Evolutionary conservation across 257 asterid species (phyloP).

Genomic region (Voacanga thouarsii): DNA sequence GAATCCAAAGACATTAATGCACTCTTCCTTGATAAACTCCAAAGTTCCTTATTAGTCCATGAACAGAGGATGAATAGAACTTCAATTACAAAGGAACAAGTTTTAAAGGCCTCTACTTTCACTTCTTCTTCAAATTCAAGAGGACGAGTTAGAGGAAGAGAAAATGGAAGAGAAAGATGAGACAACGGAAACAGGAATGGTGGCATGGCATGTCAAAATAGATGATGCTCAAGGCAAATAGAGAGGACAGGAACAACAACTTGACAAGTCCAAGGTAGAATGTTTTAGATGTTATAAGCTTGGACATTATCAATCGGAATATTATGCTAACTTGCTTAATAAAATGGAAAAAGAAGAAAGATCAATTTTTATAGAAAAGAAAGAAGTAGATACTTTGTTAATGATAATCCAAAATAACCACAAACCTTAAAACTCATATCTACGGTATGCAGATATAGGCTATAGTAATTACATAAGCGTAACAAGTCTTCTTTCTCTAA

Average conservation of each 20-base stretch:
- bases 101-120: too few relatives aligned
- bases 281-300: background rate
- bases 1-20: too few relatives aligned
- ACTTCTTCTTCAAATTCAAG: too few relatives aligned
- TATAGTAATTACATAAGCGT: conserved; percentile 22
- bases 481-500: too few relatives aligned
- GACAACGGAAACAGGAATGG: background rate
- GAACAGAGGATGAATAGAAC: too few relatives aligned
- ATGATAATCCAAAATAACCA: background rate
- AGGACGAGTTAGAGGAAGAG: too few relatives aligned
- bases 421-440: too few relatives aligned
- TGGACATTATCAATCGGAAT: conserved; percentile 3
- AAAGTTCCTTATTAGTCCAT: too few relatives aligned
- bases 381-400: background rate
- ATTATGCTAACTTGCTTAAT: background rate
- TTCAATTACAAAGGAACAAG: too few relatives aligned
- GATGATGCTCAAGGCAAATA: background rate
- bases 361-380: conserved; percentile 10
- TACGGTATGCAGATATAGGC: conserved; percentile 10
- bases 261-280: conserved; percentile 5
- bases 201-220: background rate
- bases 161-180: too few relatives aligned
- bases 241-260: background rate
- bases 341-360: background rate
- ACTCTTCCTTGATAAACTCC: too few relatives aligned